Evolutionary conservation across 2,329 filamentous ascomycete species (phyloP).

Genomic region (Fusarium papillatum): DNA sequence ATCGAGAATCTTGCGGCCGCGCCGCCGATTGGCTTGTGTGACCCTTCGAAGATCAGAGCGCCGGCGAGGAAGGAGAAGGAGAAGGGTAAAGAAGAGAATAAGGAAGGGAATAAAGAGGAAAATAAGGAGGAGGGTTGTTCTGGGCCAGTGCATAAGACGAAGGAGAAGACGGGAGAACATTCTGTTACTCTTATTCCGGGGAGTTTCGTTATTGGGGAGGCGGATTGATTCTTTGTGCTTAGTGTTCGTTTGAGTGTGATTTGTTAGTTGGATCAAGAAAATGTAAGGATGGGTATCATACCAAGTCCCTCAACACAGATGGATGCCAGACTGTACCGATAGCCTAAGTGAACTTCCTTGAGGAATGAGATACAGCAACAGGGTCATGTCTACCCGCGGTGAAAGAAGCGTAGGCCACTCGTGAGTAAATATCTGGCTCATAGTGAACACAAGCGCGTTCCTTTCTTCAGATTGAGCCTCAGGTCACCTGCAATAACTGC

Average conservation of each 20-base stretch:
- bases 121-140: background rate
- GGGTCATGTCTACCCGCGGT: background rate
- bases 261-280: background rate
- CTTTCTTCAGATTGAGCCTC: background rate
- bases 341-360: background rate
- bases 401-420: background rate
- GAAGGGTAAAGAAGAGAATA: background rate
- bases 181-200: background rate
- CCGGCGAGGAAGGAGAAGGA: background rate
- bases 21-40: slow-evolving; percentile 23
- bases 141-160: background rate
- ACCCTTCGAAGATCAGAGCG: background rate
- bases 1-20: slow-evolving; percentile 15
- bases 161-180: background rate
- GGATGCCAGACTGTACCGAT: background rate
- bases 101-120: too few species aligned
- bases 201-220: background rate
- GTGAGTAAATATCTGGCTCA: background rate
- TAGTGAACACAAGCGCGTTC: background rate
- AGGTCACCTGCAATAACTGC: background rate
- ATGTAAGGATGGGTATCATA: background rate
- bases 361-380: background rate
- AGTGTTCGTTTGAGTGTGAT: background rate
- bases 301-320: background rate
- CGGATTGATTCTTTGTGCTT: background rate